Evolutionary conservation across 306 rosid genomes (phyloP).

Genomic region (Herpetospermum pedunculosum): DNA sequence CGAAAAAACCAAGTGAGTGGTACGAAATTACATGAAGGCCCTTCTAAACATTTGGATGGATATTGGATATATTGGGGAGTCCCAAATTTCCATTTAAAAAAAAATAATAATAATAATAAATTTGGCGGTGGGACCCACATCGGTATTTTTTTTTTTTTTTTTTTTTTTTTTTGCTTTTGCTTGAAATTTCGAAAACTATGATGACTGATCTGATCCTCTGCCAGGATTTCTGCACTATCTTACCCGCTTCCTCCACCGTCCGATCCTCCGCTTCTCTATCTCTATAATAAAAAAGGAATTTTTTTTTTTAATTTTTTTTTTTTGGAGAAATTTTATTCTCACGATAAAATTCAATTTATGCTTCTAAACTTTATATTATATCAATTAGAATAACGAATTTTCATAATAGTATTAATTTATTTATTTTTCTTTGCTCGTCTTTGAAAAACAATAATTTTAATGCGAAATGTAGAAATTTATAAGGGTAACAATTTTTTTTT

Average conservation of each 20-base stretch:
- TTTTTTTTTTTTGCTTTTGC: background rate
- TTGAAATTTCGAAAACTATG: background rate
- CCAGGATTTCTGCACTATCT: background rate
- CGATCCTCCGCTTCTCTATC: background rate
- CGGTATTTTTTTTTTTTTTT: too few species aligned
- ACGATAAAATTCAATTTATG: too few species aligned
- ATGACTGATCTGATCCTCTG: background rate
- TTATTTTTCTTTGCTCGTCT: too few species aligned
- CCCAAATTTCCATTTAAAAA: background rate
- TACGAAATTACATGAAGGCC: slow-evolving; percentile 11
- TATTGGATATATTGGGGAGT: background rate
- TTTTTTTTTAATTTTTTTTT: too few species aligned
- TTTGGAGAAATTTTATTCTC: too few species aligned
- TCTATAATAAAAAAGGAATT: too few species aligned
- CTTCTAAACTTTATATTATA: too few species aligned
- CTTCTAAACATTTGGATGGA: background rate
- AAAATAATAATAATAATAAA: background rate
- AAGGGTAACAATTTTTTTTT: too few species aligned
- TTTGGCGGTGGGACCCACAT: background rate
- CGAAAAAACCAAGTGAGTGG: background rate
- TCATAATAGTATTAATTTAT: too few species aligned
- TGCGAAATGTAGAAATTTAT: too few species aligned
- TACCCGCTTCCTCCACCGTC: background rate
- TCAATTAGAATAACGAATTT: too few species aligned
- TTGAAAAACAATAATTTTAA: too few species aligned